Percentiles rank a stretch among this genome's conserved stretches.
Evolutionary conservation across 306 rosid species (phyloP).

Genomic region (Gillenia trifoliata): DNA sequence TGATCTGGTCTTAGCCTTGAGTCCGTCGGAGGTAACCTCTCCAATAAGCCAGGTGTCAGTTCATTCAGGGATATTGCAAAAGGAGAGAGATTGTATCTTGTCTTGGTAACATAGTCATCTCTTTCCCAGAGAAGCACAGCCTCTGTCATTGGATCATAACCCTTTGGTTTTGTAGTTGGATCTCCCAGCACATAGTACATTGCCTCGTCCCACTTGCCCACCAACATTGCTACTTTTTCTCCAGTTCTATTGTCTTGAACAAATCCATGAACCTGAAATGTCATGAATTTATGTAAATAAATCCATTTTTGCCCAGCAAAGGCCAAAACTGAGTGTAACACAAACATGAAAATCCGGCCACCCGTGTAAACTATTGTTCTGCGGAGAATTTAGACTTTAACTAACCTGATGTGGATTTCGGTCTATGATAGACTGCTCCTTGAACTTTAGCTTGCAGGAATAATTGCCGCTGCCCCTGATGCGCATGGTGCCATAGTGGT

Average conservation of each 20-base stretch:
- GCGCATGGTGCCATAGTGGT: slow-evolving; percentile 98
- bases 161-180: slow-evolving; percentile 87
- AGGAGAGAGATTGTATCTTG: slow-evolving; percentile 94
- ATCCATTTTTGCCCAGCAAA: not conserved
- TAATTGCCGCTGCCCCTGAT: slow-evolving; percentile 88
- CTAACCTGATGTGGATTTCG: slow-evolving; percentile 93
- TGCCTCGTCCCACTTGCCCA: slow-evolving; percentile 98
- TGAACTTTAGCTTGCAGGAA: slow-evolving; percentile 97
- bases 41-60: slow-evolving; percentile 65
- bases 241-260: slow-evolving; percentile 99
- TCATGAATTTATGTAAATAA: not conserved
- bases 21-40: slow-evolving; percentile 84
- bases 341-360: not conserved
- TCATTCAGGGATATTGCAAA: slow-evolving; percentile 92
- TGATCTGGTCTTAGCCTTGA: slow-evolving; percentile 98
- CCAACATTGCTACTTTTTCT: slow-evolving; percentile 92
- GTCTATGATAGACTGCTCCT: slow-evolving; percentile 97
- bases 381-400: not conserved
- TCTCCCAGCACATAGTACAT: slow-evolving; percentile 98
- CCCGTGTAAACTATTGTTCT: too few species aligned
- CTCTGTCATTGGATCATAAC: slow-evolving; percentile 97
- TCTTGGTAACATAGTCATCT: slow-evolving; percentile 54
- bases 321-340: not conserved
- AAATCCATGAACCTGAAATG: slow-evolving; percentile 90
- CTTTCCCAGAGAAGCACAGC: slow-evolving; percentile 95